Conservation (phyloP, 1,139 yeast genomes). For the Kodamaea alishanica region DNA sequence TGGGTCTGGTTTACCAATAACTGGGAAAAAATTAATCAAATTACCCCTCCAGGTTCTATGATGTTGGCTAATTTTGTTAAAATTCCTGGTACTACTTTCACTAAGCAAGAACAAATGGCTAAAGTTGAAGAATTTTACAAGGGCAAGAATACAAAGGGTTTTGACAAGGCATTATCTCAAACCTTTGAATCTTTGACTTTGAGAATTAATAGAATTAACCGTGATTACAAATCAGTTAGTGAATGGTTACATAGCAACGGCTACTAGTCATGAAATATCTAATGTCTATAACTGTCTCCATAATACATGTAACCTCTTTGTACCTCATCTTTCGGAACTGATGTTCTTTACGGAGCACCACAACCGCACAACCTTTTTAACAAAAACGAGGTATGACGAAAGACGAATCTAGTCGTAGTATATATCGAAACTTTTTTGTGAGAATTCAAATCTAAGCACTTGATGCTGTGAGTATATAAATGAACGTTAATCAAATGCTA, state of each 20-base stretch:
- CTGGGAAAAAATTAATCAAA: constrained; percentile 63
- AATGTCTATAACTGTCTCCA: no score
- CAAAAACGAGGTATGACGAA: no score
- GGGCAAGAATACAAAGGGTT: constrained; percentile 64
- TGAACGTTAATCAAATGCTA: no score
- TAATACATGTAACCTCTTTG: no score
- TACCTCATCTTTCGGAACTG: no score
- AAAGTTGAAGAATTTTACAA: constrained; percentile 59
- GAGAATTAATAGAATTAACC: constrained; percentile 60
- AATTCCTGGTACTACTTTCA: constrained; percentile 60
- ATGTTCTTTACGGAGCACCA: no score
- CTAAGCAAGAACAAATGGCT: constrained; percentile 55
- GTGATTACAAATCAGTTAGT: constrained; percentile 54
- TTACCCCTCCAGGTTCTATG: constrained; percentile 78
- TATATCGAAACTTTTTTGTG: no score
- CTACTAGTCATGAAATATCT: constrained; percentile 17
- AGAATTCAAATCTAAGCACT: no score
- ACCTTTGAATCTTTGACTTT: constrained; percentile 63
- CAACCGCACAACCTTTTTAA: no score
- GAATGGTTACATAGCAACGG: constrained; percentile 52
- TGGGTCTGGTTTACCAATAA: constrained; percentile 76
- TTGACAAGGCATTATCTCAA: constrained; percentile 69
- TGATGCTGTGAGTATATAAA: no score
- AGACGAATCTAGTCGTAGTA: no score
- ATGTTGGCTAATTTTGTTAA: constrained; percentile 73